Percentiles rank a stretch among this genome's conserved stretches.
These are phyloP conservation scores for Amanita muscaria DNA, from an alignment of 768 basidiomycete genomes.

Conservation along the genomic window DNA sequence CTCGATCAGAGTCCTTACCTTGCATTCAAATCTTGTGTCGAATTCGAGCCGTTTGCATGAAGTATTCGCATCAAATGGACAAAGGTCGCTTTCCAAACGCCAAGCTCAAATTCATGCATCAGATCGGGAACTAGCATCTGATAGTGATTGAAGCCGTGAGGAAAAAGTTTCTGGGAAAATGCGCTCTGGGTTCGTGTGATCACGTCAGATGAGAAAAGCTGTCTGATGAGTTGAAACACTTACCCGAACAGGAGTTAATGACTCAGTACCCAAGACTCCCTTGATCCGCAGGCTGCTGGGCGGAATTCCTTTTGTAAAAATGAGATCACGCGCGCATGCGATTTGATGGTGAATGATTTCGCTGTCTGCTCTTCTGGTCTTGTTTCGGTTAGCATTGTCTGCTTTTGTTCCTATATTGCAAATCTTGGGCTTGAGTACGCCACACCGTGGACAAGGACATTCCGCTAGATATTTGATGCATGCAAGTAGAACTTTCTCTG, in stretches of 20 bases:
- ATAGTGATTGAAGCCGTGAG: slow-evolving; percentile 18
- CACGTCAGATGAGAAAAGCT: slow-evolving; percentile 9
- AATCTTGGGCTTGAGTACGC: slow-evolving; percentile 19
- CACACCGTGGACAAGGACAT: slow-evolving; percentile 28
- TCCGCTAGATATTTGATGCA: slow-evolving; percentile 26
- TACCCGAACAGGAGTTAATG: neutral
- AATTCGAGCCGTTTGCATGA: slow-evolving; percentile 11
- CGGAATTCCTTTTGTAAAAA: too few species aligned
- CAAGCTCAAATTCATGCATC: neutral
- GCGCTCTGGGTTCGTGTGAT: slow-evolving; percentile 20
- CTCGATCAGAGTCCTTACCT: slow-evolving; percentile 9
- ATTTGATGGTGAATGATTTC: too few species aligned
- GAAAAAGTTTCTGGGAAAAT: slow-evolving; percentile 16
- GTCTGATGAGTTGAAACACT: slow-evolving; percentile 14
- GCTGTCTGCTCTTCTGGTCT: too few species aligned
- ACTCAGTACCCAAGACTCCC: too few species aligned
- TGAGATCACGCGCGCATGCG: too few species aligned
- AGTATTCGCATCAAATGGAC: slow-evolving; percentile 26
- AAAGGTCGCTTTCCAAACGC: slow-evolving; percentile 28
- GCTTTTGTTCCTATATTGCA: slow-evolving; percentile 18
- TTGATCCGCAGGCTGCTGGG: too few species aligned
- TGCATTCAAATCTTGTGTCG: slow-evolving; percentile 16
- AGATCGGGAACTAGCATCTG: slow-evolving; percentile 20
- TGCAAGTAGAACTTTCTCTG: slow-evolving; percentile 25
- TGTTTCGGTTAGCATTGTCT: slow-evolving; percentile 12